These are phyloP conservation scores for Phylloporus arenicola DNA, from an alignment of 768 basidiomycete genomes.

Conservation along the genomic window DNA sequence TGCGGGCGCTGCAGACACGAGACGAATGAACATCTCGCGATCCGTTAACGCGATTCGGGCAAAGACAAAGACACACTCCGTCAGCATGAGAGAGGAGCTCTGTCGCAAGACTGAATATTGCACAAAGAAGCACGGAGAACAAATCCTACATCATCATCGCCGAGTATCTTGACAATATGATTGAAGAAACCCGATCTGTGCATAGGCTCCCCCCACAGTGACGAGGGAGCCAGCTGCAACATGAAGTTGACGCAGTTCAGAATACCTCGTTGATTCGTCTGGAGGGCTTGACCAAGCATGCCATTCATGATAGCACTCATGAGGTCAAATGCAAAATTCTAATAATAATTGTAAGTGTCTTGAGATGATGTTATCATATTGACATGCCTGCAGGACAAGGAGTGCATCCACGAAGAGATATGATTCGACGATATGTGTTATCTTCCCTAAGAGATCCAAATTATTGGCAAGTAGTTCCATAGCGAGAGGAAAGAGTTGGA, in stretches of 20 bases:
- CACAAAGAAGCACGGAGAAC: constrained; percentile 1
- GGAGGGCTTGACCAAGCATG: constrained; percentile 44
- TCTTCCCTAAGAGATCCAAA: constrained; percentile 67
- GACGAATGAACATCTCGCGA: constrained; percentile 59
- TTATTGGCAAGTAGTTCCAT: constrained; percentile 59
- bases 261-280: constrained; percentile 57
- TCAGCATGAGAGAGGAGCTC: constrained; percentile 38
- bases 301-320: constrained; percentile 53
- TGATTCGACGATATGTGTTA: constrained; percentile 64
- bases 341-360: neutral
- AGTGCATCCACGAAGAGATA: constrained; percentile 71
- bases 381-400: constrained; percentile 56
- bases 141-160: constrained; percentile 59
- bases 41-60: constrained; percentile 69
- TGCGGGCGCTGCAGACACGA: constrained; percentile 60
- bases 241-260: constrained; percentile 55
- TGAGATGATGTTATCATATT: neutral
- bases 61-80: constrained; percentile 69
- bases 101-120: constrained; percentile 12
- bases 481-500: constrained; percentile 61
- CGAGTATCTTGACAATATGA: constrained; percentile 50
- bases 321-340: constrained; percentile 54
- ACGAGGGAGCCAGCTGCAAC: constrained; percentile 57
- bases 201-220: constrained; percentile 67
- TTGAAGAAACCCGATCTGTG: constrained; percentile 72